phyloP scores from a whole-genome alignment of 768 basidiomycete genomes.

The Pholiota molesta region DNA sequence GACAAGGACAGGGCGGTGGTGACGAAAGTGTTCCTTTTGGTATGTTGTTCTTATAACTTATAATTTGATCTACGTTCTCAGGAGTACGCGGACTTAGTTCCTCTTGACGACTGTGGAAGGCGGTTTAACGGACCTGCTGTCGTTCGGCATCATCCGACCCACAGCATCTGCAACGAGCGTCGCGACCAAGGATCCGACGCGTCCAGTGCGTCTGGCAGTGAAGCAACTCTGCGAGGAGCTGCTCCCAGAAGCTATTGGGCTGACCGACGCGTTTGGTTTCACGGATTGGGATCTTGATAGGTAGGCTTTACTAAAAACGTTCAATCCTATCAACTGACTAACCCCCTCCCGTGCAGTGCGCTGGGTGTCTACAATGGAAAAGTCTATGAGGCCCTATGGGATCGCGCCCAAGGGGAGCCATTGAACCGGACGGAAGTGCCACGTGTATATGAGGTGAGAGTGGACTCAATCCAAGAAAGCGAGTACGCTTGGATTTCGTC shows the following conservation, averaged over 20 bases:
- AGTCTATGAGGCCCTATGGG: constrained; percentile 71
- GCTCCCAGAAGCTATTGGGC: constrained; percentile 64
- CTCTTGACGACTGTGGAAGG: constrained; percentile 59
- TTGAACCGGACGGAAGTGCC: constrained; percentile 55
- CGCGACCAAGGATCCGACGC: constrained; percentile 41
- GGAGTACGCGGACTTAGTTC: constrained; percentile 43
- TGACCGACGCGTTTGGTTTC: constrained; percentile 76
- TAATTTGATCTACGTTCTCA: neutral
- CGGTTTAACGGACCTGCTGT: constrained; percentile 60
- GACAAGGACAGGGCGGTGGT: constrained; percentile 33
- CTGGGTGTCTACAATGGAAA: constrained; percentile 65
- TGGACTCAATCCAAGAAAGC: neutral
- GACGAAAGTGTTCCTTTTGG: constrained; percentile 45
- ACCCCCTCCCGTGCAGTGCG: constrained; percentile 39
- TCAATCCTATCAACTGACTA: neutral
- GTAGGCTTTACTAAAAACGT: constrained; percentile 35
- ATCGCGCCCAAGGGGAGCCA: constrained; percentile 58
- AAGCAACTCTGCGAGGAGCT: constrained; percentile 50
- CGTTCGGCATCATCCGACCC: constrained; percentile 48
- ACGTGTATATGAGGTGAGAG: constrained; percentile 57
- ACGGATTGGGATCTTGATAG: constrained; percentile 77
- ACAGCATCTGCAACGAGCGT: constrained; percentile 11
- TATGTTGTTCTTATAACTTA: constrained; percentile 26
- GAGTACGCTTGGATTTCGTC: too few species aligned
- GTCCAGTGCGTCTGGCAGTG: constrained; percentile 53